Percentiles rank a stretch among this genome's conserved stretches.
Evolutionary conservation across 495 filamentous ascomycete species (phyloP).

Genomic region (Pseudoneurospora amorphoporcata): DNA sequence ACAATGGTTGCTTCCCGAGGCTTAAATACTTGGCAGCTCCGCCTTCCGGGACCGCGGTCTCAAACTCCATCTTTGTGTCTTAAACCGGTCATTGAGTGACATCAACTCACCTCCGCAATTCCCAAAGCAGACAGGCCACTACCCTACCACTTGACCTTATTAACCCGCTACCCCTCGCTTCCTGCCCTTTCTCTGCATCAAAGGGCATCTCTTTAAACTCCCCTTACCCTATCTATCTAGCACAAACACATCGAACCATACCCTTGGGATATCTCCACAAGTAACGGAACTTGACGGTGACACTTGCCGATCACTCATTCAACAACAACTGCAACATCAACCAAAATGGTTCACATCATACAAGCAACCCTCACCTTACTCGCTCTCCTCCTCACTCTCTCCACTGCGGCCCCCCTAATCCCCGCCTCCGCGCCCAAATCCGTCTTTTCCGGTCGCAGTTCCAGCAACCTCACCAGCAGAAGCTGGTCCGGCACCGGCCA

Average conservation of each 20-base stretch:
- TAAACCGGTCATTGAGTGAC: neutral
- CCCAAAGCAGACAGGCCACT: neutral
- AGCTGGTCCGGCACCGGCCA: constrained; percentile 14
- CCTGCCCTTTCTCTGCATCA: neutral
- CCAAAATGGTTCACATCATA: neutral
- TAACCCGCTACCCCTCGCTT: neutral
- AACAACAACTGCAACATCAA: neutral
- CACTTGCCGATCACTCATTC: neutral
- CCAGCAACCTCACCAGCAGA: neutral
- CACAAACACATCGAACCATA: neutral
- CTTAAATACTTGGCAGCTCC: neutral
- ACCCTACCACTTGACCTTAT: too few species aligned
- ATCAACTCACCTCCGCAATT: neutral
- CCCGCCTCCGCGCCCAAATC: neutral
- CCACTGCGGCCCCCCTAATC: neutral
- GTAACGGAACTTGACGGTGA: neutral
- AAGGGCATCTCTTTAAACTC: neutral
- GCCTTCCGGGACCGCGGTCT: neutral
- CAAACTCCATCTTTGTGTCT: neutral
- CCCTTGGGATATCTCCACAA: neutral
- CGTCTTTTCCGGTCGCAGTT: neutral
- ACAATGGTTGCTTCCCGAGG: neutral
- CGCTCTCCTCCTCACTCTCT: neutral
- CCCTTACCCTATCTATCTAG: neutral
- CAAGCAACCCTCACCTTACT: neutral